phyloP scores from a whole-genome alignment of 2,329 filamentous ascomycete species.

The Hypoxylon sp. region DNA sequence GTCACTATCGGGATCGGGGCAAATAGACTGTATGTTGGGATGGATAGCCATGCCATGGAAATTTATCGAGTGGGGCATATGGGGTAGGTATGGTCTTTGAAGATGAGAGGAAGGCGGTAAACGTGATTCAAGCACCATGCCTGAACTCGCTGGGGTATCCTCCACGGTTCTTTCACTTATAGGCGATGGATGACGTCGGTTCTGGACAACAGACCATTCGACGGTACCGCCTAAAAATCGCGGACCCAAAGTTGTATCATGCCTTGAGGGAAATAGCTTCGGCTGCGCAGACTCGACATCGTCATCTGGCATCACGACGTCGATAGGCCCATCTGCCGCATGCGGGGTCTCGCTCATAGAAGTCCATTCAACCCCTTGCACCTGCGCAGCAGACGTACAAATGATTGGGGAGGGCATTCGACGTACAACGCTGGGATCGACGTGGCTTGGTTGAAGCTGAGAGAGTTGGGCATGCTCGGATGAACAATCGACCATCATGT shows the following conservation, averaged over 20 bases:
- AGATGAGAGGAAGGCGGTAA: constrained; percentile 50
- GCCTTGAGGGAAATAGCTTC: constrained; percentile 51
- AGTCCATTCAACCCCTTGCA: constrained; percentile 64
- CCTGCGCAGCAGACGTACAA: constrained; percentile 66
- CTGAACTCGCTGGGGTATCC: constrained; percentile 55
- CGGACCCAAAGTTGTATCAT: constrained; percentile 61
- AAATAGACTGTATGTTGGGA: constrained; percentile 53
- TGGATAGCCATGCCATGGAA: constrained; percentile 52
- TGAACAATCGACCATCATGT: constrained; percentile 61
- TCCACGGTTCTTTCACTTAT: constrained; percentile 67
- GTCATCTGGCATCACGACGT: constrained; percentile 55
- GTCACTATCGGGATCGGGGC: constrained; percentile 43
- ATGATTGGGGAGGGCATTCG: constrained; percentile 72
- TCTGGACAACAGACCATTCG: constrained; percentile 66
- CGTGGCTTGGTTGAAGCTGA: constrained; percentile 49
- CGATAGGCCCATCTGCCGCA: constrained; percentile 53
- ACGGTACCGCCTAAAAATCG: constrained; percentile 58
- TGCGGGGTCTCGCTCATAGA: constrained; percentile 51
- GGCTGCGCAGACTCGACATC: constrained; percentile 33
- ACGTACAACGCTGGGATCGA: constrained; percentile 53
- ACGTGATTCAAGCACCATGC: constrained; percentile 55
- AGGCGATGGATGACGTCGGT: constrained; percentile 68
- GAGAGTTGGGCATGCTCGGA: constrained; percentile 48
- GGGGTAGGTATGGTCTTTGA: constrained; percentile 51
- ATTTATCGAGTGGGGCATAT: constrained; percentile 52